Percentiles rank a stretch among this genome's conserved stretches.
These are phyloP conservation scores for Nephelium lappaceum DNA, from an alignment of 345 rosid species.

Conservation along the genomic window DNA sequence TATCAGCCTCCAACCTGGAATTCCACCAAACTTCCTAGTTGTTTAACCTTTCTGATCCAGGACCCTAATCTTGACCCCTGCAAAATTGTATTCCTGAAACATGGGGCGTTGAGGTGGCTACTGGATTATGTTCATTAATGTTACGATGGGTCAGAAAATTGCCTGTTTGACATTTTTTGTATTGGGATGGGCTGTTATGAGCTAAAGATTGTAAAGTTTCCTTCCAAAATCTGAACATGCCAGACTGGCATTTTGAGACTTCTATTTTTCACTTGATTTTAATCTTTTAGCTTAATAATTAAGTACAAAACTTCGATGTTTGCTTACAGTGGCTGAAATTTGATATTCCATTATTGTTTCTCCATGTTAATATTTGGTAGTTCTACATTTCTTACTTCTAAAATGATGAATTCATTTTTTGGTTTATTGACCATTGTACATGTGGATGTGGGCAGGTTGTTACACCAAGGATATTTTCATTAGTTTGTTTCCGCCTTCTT, in stretches of 20 bases:
- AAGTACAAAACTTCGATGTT: background rate
- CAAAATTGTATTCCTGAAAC: no score
- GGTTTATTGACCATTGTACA: background rate
- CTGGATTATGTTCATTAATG: no score
- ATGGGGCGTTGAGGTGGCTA: no score
- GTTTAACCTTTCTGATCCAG: no score
- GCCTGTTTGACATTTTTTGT: background rate
- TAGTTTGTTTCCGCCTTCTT: constrained; percentile 74
- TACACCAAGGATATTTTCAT: constrained; percentile 69
- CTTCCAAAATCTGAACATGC: background rate
- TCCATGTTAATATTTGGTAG: background rate
- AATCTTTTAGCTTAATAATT: background rate
- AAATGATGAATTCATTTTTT: background rate
- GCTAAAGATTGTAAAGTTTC: no score
- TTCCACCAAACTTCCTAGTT: background rate
- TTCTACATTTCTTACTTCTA: background rate
- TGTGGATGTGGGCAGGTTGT: constrained; percentile 55
- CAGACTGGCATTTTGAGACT: background rate
- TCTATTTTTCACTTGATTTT: background rate
- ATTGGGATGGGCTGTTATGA: background rate
- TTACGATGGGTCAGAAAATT: no score
- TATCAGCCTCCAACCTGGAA: background rate
- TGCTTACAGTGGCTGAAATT: background rate
- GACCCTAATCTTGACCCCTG: no score
- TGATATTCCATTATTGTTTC: background rate